A percentile compares a stretch with the other conserved stretches of the same genome.
Evolutionary conservation across 2,329 filamentous ascomycete species (phyloP).

Genomic region (Verticillium albo-atrum): DNA sequence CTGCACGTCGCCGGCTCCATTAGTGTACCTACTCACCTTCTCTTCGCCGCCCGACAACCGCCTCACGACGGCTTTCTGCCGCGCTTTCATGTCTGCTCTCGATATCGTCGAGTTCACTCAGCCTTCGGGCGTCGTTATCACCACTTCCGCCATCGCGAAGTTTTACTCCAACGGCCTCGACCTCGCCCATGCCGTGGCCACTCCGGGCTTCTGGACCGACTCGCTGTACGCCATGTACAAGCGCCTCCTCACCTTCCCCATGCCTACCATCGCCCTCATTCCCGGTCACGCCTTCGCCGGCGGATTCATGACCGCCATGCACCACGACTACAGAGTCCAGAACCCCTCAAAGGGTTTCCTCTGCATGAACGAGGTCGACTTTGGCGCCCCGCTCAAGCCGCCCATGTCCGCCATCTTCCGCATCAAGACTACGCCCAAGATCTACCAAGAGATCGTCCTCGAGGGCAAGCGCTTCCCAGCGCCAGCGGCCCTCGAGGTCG

Average conservation of each 20-base stretch:
- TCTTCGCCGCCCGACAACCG: slow-evolving; percentile 71
- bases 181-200: slow-evolving; percentile 58
- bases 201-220: slow-evolving; percentile 56
- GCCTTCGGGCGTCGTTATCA: slow-evolving; percentile 65
- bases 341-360: slow-evolving; percentile 66
- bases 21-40: slow-evolving; percentile 71
- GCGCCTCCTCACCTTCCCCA: slow-evolving; percentile 61
- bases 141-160: slow-evolving; percentile 70
- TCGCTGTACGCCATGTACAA: slow-evolving; percentile 62
- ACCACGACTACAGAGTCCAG: slow-evolving; percentile 80
- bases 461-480: slow-evolving; percentile 67
- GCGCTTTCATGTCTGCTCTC: slow-evolving; percentile 63
- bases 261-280: slow-evolving; percentile 76
- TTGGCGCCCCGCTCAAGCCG: slow-evolving; percentile 69
- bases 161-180: slow-evolving; percentile 86
- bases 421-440: slow-evolving; percentile 54
- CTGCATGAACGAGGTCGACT: slow-evolving; percentile 78
- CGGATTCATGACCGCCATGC: slow-evolving; percentile 76
- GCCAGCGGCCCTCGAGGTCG: slow-evolving; percentile 57
- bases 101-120: slow-evolving; percentile 66
- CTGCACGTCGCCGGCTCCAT: slow-evolving; percentile 55
- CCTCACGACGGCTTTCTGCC: slow-evolving; percentile 63
- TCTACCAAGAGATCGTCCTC: slow-evolving; percentile 64
- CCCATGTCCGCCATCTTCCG: slow-evolving; percentile 74
- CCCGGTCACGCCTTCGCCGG: slow-evolving; percentile 81